A percentile compares a stretch with the other conserved stretches of the same genome.
Conservation (phyloP, 192 early-diverging fungal species). For the Umbelopsis isabellina region DNA sequence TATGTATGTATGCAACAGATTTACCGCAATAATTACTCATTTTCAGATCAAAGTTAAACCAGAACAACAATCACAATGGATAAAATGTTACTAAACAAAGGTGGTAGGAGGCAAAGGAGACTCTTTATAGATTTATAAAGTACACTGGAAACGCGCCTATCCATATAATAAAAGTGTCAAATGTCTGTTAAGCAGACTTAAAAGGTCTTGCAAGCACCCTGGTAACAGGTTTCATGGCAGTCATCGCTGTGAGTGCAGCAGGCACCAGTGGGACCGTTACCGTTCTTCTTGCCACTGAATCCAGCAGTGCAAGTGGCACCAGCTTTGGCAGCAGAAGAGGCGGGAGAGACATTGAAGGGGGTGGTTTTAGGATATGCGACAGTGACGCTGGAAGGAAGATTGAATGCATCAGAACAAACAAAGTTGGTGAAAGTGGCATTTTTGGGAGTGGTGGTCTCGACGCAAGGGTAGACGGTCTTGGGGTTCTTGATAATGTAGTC, state of each 20-base stretch:
- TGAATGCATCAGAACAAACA: conserved; percentile 10
- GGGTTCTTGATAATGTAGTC: background rate
- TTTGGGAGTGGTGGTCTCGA: background rate
- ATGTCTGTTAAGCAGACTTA: background rate
- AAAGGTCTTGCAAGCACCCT: background rate
- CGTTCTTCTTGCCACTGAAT: conserved; percentile 3
- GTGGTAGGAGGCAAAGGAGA: background rate
- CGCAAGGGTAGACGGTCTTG: background rate
- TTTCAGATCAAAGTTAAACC: too few relatives aligned
- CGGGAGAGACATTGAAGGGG: background rate
- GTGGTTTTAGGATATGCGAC: background rate
- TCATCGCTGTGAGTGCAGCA: conserved; percentile 2
- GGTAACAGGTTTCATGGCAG: background rate
- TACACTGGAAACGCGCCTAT: background rate
- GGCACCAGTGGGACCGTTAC: conserved; percentile 1
- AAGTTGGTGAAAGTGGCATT: conserved; percentile 12
- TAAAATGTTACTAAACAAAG: too few relatives aligned
- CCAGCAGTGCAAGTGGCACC: conserved; percentile 1
- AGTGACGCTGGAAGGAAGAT: background rate
- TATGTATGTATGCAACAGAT: background rate
- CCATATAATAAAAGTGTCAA: background rate
- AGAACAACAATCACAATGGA: too few relatives aligned
- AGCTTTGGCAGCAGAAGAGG: background rate
- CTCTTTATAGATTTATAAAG: background rate
- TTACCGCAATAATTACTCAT: background rate